Evolutionary conservation across 148 eudicot genomes (phyloP).

Genomic region (Camellia granthamiana): DNA sequence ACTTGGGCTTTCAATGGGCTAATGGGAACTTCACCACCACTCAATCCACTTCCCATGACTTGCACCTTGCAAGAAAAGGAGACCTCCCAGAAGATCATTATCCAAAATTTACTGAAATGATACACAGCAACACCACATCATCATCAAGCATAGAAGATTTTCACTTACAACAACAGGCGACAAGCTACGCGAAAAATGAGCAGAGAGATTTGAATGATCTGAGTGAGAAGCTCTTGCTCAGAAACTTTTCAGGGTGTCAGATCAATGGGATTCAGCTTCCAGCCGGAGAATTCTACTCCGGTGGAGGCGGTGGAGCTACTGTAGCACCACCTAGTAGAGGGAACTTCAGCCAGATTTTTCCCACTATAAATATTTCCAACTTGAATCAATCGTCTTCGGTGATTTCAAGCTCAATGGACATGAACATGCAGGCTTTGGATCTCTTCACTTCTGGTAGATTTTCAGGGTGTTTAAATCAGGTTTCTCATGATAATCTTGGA

Average conservation of each 20-base stretch:
- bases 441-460: slow-evolving; percentile 39
- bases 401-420: slow-evolving; percentile 37
- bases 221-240: slow-evolving; percentile 39
- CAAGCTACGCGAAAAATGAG: slow-evolving; percentile 25
- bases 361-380: slow-evolving; percentile 55
- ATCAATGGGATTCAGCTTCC: slow-evolving; percentile 29
- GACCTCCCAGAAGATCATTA: slow-evolving; percentile 25
- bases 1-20: slow-evolving; percentile 38
- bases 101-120: slow-evolving; percentile 40
- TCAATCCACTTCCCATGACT: slow-evolving; percentile 25
- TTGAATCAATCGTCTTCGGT: slow-evolving; percentile 26
- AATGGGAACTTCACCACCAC: slow-evolving; percentile 18
- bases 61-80: slow-evolving; percentile 31
- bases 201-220: slow-evolving; percentile 16
- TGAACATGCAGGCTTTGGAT: slow-evolving; percentile 56
- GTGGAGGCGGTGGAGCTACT: no score
- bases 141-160: slow-evolving; percentile 29
- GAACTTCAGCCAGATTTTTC: slow-evolving; percentile 60
- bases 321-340: slow-evolving; percentile 19
- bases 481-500: slow-evolving; percentile 29
- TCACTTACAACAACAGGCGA: slow-evolving; percentile 8
- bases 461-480: slow-evolving; percentile 27
- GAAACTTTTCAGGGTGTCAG: slow-evolving; percentile 32
- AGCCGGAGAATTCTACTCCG: slow-evolving; percentile 7
- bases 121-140: slow-evolving; percentile 29